Evolutionary conservation across 371 early-diverging fungal species (phyloP).

Genomic region (Capillidium heterosporum): DNA sequence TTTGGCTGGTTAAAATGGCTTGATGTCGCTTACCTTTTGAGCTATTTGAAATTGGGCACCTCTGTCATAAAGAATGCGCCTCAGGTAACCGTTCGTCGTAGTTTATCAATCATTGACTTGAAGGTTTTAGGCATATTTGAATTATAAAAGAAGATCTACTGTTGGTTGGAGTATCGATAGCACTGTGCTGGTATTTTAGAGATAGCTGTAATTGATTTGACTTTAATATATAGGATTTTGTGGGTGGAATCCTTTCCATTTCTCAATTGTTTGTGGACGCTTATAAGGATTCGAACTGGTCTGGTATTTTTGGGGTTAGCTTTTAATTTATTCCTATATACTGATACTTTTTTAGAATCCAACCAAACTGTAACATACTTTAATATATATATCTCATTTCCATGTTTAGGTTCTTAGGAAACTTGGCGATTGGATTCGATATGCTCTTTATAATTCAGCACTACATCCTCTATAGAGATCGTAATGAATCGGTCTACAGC

Average conservation of each 20-base stretch:
- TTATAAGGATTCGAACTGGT: slow-evolving; percentile 37
- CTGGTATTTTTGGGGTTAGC: slow-evolving; percentile 40
- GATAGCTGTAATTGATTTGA: slow-evolving; percentile 11
- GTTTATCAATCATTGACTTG: too few relatives aligned
- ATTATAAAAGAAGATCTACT: too few relatives aligned
- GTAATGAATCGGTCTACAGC: too few relatives aligned
- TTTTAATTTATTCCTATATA: background rate
- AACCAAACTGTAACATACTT: slow-evolving; percentile 24
- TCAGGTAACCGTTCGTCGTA: too few relatives aligned
- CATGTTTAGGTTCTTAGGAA: slow-evolving; percentile 43
- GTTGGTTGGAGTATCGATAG: too few relatives aligned
- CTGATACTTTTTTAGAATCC: slow-evolving; percentile 17
- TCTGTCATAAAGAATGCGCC: too few relatives aligned
- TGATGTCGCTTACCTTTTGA: too few relatives aligned
- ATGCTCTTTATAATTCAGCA: slow-evolving; percentile 72
- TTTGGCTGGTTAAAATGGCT: too few relatives aligned
- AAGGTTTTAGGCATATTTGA: too few relatives aligned
- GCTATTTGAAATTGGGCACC: too few relatives aligned
- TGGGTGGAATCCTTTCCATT: slow-evolving; percentile 68
- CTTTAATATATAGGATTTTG: slow-evolving; percentile 38
- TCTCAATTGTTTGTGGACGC: slow-evolving; percentile 68
- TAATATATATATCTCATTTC: background rate
- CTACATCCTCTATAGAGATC: slow-evolving; percentile 34
- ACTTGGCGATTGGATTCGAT: slow-evolving; percentile 64
- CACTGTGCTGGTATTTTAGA: background rate